These are phyloP conservation scores for Suillus discolor DNA, from an alignment of 768 basidiomycete species.

Conservation along the genomic window DNA sequence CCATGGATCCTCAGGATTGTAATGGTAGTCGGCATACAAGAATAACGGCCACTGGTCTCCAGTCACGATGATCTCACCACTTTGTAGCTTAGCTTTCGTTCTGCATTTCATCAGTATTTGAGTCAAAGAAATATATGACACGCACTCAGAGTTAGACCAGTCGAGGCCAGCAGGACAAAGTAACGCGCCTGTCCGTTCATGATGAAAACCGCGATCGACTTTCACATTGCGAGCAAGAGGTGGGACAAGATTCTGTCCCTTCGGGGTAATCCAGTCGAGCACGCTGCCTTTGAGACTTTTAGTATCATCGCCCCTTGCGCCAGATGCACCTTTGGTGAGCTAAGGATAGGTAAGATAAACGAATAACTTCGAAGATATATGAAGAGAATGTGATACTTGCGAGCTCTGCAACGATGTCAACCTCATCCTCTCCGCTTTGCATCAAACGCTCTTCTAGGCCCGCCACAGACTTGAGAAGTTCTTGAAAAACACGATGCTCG, in stretches of 20 bases:
- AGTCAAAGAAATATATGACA: not conserved
- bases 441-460: conserved; percentile 19
- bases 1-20: conserved; percentile 29
- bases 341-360: not conserved
- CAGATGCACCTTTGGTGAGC: not conserved
- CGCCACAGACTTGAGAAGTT: conserved; percentile 17
- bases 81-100: conserved; percentile 3
- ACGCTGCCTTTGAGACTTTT: conserved; percentile 15
- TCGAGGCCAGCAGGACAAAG: conserved; percentile 22
- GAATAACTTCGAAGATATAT: not conserved
- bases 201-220: too few species aligned
- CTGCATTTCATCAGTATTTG: not conserved
- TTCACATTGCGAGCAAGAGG: not conserved
- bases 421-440: conserved; percentile 17
- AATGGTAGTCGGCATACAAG: conserved; percentile 21
- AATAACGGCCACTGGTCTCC: conserved; percentile 31
- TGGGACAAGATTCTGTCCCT: conserved; percentile 1
- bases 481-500: conserved; percentile 18
- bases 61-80: conserved; percentile 17
- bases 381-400: conserved; percentile 3
- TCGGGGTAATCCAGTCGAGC: too few species aligned
- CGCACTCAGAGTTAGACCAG: conserved; percentile 21
- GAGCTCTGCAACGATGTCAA: conserved; percentile 19
- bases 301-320: too few species aligned
- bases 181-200: too few species aligned